Conservation (phyloP, 495 filamentous ascomycete species). For the Penicillium tannophilum region DNA sequence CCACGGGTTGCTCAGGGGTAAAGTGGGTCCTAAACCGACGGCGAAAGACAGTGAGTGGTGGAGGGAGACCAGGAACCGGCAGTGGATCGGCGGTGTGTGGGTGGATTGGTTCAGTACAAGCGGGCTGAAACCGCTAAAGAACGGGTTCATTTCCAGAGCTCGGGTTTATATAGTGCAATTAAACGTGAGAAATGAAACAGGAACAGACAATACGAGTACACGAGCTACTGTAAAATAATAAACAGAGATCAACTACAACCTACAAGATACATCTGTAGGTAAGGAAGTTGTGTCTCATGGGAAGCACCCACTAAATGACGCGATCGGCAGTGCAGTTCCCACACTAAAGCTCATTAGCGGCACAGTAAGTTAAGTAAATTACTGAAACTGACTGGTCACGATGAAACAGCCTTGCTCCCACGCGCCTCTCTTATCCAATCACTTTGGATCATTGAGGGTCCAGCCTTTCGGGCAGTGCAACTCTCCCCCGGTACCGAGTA, state of each 20-base stretch:
- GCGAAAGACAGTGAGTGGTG: constrained; percentile 10
- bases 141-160: constrained; percentile 3
- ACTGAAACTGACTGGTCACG: constrained; percentile 12
- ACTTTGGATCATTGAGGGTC: neutral
- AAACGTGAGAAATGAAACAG: neutral
- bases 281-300: constrained; percentile 1
- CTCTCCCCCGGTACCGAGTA: constrained; percentile 10
- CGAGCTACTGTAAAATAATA: too few relatives aligned
- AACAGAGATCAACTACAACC: too few relatives aligned
- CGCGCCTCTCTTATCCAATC: constrained; percentile 17
- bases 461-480: constrained; percentile 14
- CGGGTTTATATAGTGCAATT: neutral
- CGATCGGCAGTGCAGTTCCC: neutral
- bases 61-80: constrained; percentile 25
- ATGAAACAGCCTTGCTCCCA: constrained; percentile 16
- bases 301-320: neutral
- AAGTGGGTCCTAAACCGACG: constrained; percentile 26
- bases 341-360: constrained; percentile 12
- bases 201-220: neutral
- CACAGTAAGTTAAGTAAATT: constrained; percentile 18
- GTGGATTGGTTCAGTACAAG: constrained; percentile 11
- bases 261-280: neutral
- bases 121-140: constrained; percentile 16
- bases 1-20: constrained; percentile 35
- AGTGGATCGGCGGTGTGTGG: constrained; percentile 23